Evolutionary conservation across 176 grass and related monocot species (phyloP).

Genomic region (Tuctoria greenei): DNA sequence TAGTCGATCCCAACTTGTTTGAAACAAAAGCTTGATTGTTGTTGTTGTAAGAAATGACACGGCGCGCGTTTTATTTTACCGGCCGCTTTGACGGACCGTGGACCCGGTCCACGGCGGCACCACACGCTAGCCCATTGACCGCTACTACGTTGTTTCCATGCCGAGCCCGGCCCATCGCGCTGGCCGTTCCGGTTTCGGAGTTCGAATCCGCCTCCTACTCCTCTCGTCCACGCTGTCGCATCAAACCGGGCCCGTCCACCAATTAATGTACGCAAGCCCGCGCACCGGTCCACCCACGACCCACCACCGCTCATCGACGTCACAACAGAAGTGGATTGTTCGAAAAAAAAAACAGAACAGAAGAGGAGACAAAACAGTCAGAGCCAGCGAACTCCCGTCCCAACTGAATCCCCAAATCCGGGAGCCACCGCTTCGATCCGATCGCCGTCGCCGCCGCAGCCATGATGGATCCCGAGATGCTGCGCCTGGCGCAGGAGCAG

Average conservation of each 20-base stretch:
- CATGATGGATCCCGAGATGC: conserved; percentile 93
- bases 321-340: too few relatives aligned
- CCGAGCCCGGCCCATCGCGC: neutral
- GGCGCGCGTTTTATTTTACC: neutral
- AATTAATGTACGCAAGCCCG: neutral
- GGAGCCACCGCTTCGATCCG: neutral
- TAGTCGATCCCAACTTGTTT: too few relatives aligned
- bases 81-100: neutral
- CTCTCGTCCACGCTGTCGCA: neutral
- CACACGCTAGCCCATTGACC: neutral
- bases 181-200: neutral
- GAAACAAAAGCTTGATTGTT: too few relatives aligned
- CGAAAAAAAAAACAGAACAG: neutral
- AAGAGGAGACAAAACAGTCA: neutral
- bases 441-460: conserved; percentile 12
- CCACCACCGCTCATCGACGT: neutral
- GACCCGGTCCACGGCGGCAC: neutral
- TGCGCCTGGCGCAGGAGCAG: conserved; percentile 97
- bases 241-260: neutral
- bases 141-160: neutral
- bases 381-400: conserved; percentile 8
- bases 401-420: conserved; percentile 3
- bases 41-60: too few relatives aligned
- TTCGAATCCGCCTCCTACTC: neutral
- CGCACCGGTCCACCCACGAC: neutral